Conservation (phyloP, 2,329 filamentous ascomycete species). For the Alternaria gaisen region DNA sequence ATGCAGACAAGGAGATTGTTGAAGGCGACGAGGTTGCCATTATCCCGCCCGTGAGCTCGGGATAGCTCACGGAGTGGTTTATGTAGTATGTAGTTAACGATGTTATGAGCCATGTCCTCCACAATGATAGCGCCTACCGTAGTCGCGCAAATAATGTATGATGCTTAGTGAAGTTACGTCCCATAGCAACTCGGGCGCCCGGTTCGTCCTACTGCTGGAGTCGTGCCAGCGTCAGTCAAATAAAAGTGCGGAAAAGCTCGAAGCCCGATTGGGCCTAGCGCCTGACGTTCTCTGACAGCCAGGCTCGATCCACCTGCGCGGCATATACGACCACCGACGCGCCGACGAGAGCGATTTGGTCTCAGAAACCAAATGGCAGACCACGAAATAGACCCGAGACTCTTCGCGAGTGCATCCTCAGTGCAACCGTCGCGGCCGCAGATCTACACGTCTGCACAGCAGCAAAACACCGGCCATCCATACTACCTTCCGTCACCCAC, state of each 20-base stretch:
- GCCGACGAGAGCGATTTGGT: constrained; percentile 18
- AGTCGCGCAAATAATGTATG: not conserved
- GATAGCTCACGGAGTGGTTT: constrained; percentile 41
- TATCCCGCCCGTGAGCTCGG: constrained; percentile 88
- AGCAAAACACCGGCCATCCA: constrained; percentile 35
- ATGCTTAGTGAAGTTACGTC: not conserved
- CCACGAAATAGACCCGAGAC: constrained; percentile 42
- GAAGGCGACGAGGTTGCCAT: constrained; percentile 86
- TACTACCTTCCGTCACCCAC: constrained; percentile 45
- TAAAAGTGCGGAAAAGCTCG: not conserved
- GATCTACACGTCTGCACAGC: constrained; percentile 37
- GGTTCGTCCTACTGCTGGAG: not conserved
- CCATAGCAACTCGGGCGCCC: no score
- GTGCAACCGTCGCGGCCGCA: constrained; percentile 37
- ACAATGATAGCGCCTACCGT: not conserved
- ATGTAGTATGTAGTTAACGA: not conserved
- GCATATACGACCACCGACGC: constrained; percentile 29
- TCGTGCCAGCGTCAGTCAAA: not conserved
- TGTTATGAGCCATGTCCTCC: not conserved
- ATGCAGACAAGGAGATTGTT: constrained; percentile 63
- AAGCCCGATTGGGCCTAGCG: not conserved
- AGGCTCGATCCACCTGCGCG: constrained; percentile 3
- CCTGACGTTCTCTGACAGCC: not conserved
- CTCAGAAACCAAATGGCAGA: constrained; percentile 32
- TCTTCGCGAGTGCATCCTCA: constrained; percentile 35